These are phyloP conservation scores for Exserohilum rostratum DNA, from an alignment of 2,329 filamentous ascomycete species.

Conservation along the genomic window DNA sequence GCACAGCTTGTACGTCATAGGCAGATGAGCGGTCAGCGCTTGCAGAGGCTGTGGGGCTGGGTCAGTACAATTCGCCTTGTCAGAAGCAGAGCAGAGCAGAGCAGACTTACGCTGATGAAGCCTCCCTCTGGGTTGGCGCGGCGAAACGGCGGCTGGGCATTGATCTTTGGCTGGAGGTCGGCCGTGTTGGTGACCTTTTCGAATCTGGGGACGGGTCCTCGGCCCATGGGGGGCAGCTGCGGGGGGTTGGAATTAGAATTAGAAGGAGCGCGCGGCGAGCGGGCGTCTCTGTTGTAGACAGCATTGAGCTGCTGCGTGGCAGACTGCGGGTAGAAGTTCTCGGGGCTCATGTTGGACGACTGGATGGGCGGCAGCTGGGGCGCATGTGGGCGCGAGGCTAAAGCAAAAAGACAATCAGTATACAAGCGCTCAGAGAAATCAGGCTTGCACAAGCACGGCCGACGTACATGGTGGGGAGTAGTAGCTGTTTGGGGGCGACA, in stretches of 20 bases:
- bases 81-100: background rate
- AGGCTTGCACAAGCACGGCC: slow-evolving; percentile 7
- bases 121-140: slow-evolving; percentile 95
- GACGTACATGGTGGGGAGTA: slow-evolving; percentile 64
- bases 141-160: slow-evolving; percentile 85
- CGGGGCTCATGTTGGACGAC: slow-evolving; percentile 70
- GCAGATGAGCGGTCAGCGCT: slow-evolving; percentile 90
- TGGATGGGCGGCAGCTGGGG: slow-evolving; percentile 79
- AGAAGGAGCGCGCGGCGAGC: slow-evolving; percentile 53
- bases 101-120: slow-evolving; percentile 84
- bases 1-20: slow-evolving; percentile 96
- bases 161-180: slow-evolving; percentile 83
- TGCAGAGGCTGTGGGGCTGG: slow-evolving; percentile 75
- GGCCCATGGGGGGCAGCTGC: slow-evolving; percentile 53
- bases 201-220: slow-evolving; percentile 85
- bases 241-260: slow-evolving; percentile 54
- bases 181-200: slow-evolving; percentile 73
- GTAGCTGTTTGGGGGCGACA: slow-evolving; percentile 63
- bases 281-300: slow-evolving; percentile 62
- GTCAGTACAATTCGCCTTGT: slow-evolving; percentile 22
- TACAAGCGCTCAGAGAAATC: slow-evolving; percentile 13
- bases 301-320: slow-evolving; percentile 74
- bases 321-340: slow-evolving; percentile 74
- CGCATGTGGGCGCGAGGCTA: slow-evolving; percentile 57
- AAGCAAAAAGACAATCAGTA: slow-evolving; percentile 29